Base-by-base conservation (phyloP, 2,329 filamentous ascomycete species). In the Pseudogymnoascus sp. region DNA sequence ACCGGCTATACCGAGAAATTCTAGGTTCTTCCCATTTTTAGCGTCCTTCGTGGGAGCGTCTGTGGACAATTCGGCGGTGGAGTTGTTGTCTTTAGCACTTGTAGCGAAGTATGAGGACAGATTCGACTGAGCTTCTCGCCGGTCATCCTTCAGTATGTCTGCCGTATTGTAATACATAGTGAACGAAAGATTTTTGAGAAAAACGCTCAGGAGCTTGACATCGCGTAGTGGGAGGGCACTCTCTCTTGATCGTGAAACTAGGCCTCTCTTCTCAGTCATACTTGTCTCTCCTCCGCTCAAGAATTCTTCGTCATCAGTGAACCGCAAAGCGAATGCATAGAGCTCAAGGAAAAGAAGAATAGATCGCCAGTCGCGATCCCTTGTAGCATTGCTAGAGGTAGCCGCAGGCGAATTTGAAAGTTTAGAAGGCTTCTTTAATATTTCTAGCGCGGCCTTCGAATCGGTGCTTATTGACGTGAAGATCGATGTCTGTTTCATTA, bases 301-400 rank as follows among this genome's bases (percentile, higher is more conserved):
- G 72, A 99, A 99, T 69, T 99, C 95, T 68, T 97, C 93, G 67
- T 99, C 95, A 69, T 99, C 95, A 73, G 93, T 96, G 36, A 97
- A 85, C 69, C 95, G 89, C 11, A 97, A 79, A 2, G 97, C 86
- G 72, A 97, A 97, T 1, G 89, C 91, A 73, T 97, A 99, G 0
- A 99, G 82, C 70, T 99, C 95, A 5, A 99, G 81, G 72, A 99
- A 97, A 0, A 99, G 82, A 0, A 97, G 79, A 43, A 96, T 85
- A 1, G 95, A 87, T 16, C 89, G 87, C 95, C 95, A 99, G 72
- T 97, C 91, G 68, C 69, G 66, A 63, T 73, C 71, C 63, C 67
- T 69, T 8, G 40, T 43, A 61, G 43, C 42, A 61, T 70, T 66
- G 28, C 56, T 56, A 14, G 49, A 56, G n/a, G n/a, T 14, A 56